Evolutionary conservation across 257 asterid species (phyloP).

Genomic region (Craterostigma plantagineum): DNA sequence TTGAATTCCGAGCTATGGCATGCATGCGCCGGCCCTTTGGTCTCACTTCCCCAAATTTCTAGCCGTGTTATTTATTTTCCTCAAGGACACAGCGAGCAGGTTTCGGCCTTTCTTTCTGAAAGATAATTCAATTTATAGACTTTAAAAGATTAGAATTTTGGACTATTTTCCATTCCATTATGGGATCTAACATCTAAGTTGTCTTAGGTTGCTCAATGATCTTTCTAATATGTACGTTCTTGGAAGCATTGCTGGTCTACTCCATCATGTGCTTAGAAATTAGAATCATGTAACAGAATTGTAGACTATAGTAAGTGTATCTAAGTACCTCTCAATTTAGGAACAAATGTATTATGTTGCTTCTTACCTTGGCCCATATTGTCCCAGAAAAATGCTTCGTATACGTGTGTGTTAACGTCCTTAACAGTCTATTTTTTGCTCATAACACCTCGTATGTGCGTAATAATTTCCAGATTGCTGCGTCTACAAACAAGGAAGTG

Average conservation of each 20-base stretch:
- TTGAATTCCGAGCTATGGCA: conserved; percentile 97
- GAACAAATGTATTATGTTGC: too few species aligned
- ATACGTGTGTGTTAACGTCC: not conserved
- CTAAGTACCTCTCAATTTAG: too few species aligned
- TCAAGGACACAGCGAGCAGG: conserved; percentile 96
- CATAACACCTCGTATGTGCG: conserved; percentile 1
- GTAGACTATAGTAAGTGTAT: too few species aligned
- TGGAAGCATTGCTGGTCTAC: too few species aligned
- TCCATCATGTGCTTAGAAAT: too few species aligned
- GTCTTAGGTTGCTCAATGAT: too few species aligned
- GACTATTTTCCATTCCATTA: not conserved
- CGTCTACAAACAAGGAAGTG: conserved; percentile 88
- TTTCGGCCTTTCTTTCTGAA: conserved; percentile 7
- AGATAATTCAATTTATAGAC: not conserved
- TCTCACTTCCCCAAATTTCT: conserved; percentile 75
- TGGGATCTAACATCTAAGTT: too few species aligned
- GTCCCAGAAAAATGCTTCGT: not conserved
- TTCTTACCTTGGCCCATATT: too few species aligned
- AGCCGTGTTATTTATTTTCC: conserved; percentile 85
- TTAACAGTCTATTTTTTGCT: not conserved
- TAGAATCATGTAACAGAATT: too few species aligned
- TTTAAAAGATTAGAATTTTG: not conserved
- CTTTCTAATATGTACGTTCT: too few species aligned
- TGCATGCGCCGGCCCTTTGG: conserved; percentile 92
- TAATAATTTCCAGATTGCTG: conserved; percentile 44